Evolutionary conservation across 2,329 filamentous ascomycete species (phyloP), one percentile per base, ranked within the genome.

Genomic region (Lanzia echinophila): DNA sequence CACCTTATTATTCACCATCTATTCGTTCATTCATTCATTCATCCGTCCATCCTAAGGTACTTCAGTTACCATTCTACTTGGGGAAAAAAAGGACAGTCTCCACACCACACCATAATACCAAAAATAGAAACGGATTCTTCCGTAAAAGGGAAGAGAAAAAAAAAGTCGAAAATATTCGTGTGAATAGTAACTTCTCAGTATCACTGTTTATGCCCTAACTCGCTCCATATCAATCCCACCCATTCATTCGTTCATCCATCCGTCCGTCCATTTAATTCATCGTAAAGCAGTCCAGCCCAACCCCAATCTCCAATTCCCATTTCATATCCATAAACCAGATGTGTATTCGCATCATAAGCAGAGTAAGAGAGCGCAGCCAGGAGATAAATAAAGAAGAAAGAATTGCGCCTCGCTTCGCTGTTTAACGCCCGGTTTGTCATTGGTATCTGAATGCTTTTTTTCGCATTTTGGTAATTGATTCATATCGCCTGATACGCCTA

Each of bases 241-340:
- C 44, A 36, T 12, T 24, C 38, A 20, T 20, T 15, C 49, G 24
- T 51, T n/a, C 34, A 36, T n/a, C n/a, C 34, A 36, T 36, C 11
- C 34, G 4, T n/a, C 34, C 34, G 12, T 36, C 11, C 34, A 4
- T n/a, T n/a, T n/a, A 36, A 36, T 13, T n/a, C 41, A 22, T 44
- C 41, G 17, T n/a, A 44, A 44, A 13, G n/a, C n/a, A n/a, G n/a
- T n/a, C 42, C 49, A 36, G 28, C 20, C 47, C 47, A 41, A 36
- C 36, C 22, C 20, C 33, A 17, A 48, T 32, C 24, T 38, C 22
- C 41, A 33, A 38, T 19, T 32, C 38, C 43, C 50, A 20, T 20
- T 47, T 31, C 19, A 47, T 53, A 53, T 39, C 50, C 50, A 53
- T 47, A 53, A 34, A 42, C 42, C 34, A 39, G 38, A 41, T 41